Evolutionary conservation across 768 basidiomycete species (phyloP).

Genomic region (Amanita pallidorosea): DNA sequence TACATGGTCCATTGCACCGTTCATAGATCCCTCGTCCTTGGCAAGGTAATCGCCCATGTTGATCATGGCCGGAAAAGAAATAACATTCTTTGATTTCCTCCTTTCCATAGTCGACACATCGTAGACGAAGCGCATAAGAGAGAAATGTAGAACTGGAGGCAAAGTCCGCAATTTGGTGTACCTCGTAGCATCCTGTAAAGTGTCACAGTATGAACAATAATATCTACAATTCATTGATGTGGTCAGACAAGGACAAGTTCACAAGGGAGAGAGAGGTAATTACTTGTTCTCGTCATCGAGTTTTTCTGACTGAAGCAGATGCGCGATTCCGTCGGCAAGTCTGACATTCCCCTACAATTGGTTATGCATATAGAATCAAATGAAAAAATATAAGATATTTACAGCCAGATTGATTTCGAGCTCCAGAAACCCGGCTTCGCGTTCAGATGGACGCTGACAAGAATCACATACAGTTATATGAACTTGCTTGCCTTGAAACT

Average conservation of each 20-base stretch:
- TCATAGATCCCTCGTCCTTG: constrained; percentile 8
- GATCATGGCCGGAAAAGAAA: constrained; percentile 66
- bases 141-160: constrained; percentile 87
- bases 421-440: constrained; percentile 68
- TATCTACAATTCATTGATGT: constrained; percentile 43
- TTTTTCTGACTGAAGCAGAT: constrained; percentile 55
- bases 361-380: neutral
- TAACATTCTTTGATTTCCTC: constrained; percentile 75
- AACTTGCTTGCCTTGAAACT: constrained; percentile 84
- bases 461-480: constrained; percentile 72
- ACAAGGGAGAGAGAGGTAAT: neutral
- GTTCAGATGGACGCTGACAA: constrained; percentile 63
- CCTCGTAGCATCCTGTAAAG: constrained; percentile 70
- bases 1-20: constrained; percentile 16
- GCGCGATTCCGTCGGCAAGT: constrained; percentile 64
- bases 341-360: constrained; percentile 49
- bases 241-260: neutral
- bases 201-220: constrained; percentile 63
- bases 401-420: constrained; percentile 82
- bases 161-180: constrained; percentile 59
- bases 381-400: constrained; percentile 5
- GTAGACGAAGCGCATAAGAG: constrained; percentile 88
- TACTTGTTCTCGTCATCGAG: constrained; percentile 81
- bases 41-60: constrained; percentile 58
- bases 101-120: constrained; percentile 70